Conservation (phyloP, 352 stramenopile species). For the Plasmopara muralis region DNA sequence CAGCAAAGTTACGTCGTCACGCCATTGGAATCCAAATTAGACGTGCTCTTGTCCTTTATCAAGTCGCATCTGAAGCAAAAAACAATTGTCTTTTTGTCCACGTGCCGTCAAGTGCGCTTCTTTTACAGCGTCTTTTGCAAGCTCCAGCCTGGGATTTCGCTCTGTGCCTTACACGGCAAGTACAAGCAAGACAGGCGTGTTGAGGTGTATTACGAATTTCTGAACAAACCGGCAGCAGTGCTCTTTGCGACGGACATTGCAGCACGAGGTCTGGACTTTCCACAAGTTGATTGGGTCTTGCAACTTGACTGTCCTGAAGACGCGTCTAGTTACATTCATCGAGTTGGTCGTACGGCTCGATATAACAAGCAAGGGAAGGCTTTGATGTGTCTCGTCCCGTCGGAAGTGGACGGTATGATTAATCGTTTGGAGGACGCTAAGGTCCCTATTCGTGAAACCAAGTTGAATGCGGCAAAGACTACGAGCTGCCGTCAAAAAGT, state of each 20-base stretch:
- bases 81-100: slow-evolving; percentile 98
- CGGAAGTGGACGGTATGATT: slow-evolving; percentile 87
- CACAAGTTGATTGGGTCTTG: slow-evolving; percentile 98
- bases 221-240: slow-evolving; percentile 89
- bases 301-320: slow-evolving; percentile 98
- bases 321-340: slow-evolving; percentile 97
- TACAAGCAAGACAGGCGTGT: slow-evolving; percentile 97
- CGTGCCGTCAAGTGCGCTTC: slow-evolving; percentile 95
- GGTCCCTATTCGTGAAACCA: slow-evolving; percentile 95
- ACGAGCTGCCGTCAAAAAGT: slow-evolving; percentile 90
- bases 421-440: slow-evolving; percentile 85
- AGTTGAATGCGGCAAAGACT: slow-evolving; percentile 95
- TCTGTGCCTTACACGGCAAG: slow-evolving; percentile 98
- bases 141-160: slow-evolving; percentile 93
- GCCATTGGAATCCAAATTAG: slow-evolving; percentile 93
- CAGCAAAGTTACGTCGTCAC: slow-evolving; percentile 96
- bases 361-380: slow-evolving; percentile 93
- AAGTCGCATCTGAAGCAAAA: slow-evolving; percentile 98
- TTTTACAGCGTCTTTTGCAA: slow-evolving; percentile 94
- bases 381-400: slow-evolving; percentile 89
- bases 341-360: slow-evolving; percentile 93
- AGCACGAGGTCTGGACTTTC: slow-evolving; percentile 97
- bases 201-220: slow-evolving; percentile 99
- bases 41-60: slow-evolving; percentile 98
- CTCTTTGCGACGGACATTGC: slow-evolving; percentile 99